Percentiles rank a stretch among this genome's conserved stretches.
Evolutionary conservation across 805 yeast genomes (phyloP).

Genomic region (Myxozyma vanderwaltii): DNA sequence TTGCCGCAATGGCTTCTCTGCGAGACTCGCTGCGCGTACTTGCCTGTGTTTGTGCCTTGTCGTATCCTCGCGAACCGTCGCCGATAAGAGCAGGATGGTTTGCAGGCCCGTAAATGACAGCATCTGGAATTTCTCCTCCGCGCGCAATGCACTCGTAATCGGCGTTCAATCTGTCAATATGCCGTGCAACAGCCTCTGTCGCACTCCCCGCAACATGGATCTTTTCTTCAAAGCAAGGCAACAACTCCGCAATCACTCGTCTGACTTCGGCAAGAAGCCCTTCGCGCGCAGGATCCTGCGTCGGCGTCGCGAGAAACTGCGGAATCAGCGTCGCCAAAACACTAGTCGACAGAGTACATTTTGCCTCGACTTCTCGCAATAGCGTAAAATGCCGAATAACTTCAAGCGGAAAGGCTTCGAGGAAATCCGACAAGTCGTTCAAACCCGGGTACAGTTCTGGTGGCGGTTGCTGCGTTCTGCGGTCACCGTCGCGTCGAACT

Average conservation of each 20-base stretch:
- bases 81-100: conserved; percentile 87
- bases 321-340: conserved; percentile 58
- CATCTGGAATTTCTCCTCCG: conserved; percentile 75
- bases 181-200: conserved; percentile 69
- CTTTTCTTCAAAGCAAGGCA: conserved; percentile 93
- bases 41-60: conserved; percentile 63
- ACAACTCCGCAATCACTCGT: conserved; percentile 58
- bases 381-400: conserved; percentile 81
- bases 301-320: conserved; percentile 45
- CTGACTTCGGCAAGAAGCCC: conserved; percentile 45
- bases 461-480: conserved; percentile 5
- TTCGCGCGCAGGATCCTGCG: conserved; percentile 38
- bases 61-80: conserved; percentile 46
- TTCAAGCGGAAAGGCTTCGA: conserved; percentile 86
- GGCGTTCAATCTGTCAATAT: conserved; percentile 71
- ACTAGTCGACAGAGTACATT: conserved; percentile 77
- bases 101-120: conserved; percentile 72
- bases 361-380: conserved; percentile 91
- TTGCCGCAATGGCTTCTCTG: conserved; percentile 91
- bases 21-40: conserved; percentile 80
- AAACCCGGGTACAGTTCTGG: conserved; percentile 72
- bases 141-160: conserved; percentile 74
- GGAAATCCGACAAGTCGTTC: conserved; percentile 86
- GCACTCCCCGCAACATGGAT: conserved; percentile 97
- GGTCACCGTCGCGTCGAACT: conserved; percentile 2